A percentile compares a stretch with the other conserved stretches of the same genome.
These are phyloP conservation scores for Saitozyma sp. DNA, from an alignment of 768 basidiomycete species.

Conservation along the genomic window DNA sequence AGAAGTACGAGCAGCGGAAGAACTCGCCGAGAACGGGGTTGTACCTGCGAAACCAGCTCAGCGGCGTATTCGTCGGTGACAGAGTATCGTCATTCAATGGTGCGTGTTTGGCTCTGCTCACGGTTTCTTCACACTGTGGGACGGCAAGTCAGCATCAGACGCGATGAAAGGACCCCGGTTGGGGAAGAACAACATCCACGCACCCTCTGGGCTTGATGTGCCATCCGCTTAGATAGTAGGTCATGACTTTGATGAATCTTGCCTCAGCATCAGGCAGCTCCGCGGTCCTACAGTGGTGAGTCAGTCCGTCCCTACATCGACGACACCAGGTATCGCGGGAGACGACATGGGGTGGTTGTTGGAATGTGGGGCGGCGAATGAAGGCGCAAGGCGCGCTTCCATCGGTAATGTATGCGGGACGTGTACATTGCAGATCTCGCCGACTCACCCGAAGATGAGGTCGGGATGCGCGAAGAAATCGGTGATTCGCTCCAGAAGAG, in stretches of 20 bases:
- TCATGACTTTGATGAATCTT: slow-evolving; percentile 83
- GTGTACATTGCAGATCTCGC: background rate
- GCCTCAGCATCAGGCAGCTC: slow-evolving; percentile 79
- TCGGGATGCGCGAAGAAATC: slow-evolving; percentile 99
- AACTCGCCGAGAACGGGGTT: slow-evolving; percentile 97
- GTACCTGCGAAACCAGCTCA: slow-evolving; percentile 61
- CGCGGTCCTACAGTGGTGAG: slow-evolving; percentile 64
- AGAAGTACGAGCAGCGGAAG: slow-evolving; percentile 93
- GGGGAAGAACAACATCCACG: slow-evolving; percentile 4
- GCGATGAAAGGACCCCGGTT: background rate
- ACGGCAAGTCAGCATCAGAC: background rate
- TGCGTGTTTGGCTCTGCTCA: slow-evolving; percentile 53
- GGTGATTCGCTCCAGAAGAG: slow-evolving; percentile 96
- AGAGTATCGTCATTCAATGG: too few species aligned
- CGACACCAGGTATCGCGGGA: background rate
- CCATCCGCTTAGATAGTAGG: slow-evolving; percentile 98
- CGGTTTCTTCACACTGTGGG: slow-evolving; percentile 84
- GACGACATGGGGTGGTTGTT: background rate
- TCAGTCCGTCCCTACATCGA: background rate
- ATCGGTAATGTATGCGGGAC: background rate
- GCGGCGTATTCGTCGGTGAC: too few species aligned
- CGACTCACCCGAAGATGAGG: slow-evolving; percentile 57
- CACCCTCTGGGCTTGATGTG: slow-evolving; percentile 95
- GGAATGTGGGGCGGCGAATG: background rate
- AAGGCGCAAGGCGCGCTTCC: background rate